A percentile compares a stretch with the other conserved stretches of the same genome.
Conservation (phyloP, 2,329 filamentous ascomycete species). For the Colletotrichum trifolii region DNA sequence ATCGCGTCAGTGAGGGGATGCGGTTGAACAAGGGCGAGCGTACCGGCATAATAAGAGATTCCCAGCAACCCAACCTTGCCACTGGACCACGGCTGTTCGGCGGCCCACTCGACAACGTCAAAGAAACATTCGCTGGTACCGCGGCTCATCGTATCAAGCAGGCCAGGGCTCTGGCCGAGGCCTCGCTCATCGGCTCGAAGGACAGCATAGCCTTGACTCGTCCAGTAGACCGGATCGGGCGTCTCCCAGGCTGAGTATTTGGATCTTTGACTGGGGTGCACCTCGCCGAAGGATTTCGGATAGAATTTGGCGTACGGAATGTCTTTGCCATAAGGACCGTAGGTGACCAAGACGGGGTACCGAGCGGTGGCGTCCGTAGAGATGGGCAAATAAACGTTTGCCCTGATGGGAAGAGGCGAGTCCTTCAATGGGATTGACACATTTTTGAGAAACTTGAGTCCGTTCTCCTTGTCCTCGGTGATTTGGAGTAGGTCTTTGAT, state of each 20-base stretch:
- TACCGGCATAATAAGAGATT: constrained; percentile 57
- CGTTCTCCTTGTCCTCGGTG: constrained; percentile 25
- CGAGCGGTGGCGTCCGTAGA: constrained; percentile 27
- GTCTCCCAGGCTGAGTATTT: constrained; percentile 69
- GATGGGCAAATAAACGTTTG: constrained; percentile 53
- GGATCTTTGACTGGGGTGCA: constrained; percentile 65
- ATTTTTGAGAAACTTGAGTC: constrained; percentile 51
- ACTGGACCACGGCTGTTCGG: constrained; percentile 58
- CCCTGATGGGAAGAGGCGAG: constrained; percentile 46
- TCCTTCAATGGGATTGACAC: constrained; percentile 46
- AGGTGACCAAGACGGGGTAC: constrained; percentile 74
- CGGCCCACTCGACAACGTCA: constrained; percentile 61
- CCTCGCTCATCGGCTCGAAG: constrained; percentile 65
- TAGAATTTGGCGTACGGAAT: constrained; percentile 69
- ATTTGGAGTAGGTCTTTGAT: constrained; percentile 31
- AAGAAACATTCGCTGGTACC: constrained; percentile 60
- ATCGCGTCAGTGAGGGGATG: constrained; percentile 33
- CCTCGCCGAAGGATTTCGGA: constrained; percentile 55
- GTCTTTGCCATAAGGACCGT: constrained; percentile 80
- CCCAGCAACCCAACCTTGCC: constrained; percentile 62
- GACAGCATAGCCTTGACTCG: constrained; percentile 62
- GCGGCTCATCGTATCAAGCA: constrained; percentile 61
- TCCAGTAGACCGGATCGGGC: constrained; percentile 68
- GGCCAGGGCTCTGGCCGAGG: constrained; percentile 57
- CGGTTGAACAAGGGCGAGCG: neutral